Base-by-base conservation (phyloP, 768 basidiomycete genomes). In the Neoboletus subvelutipes region DNA sequence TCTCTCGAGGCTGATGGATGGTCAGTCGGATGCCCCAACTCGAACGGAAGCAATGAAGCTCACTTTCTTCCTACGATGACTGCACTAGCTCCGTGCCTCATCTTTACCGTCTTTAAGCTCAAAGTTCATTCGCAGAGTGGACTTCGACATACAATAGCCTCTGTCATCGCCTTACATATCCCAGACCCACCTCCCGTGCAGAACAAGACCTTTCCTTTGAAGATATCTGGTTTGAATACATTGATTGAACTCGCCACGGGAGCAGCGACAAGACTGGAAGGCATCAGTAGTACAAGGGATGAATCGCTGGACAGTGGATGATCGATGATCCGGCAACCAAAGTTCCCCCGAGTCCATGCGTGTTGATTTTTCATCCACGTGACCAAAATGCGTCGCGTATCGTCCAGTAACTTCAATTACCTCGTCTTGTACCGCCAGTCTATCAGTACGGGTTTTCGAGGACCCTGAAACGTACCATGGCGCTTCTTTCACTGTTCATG, bases 141-240 rank as follows among this genome's bases (percentile, higher is more conserved):
- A 36, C 34, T 12, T 48, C 20, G 41, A 73, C 85, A 48, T 71
- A 94, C 92, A 66, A 96, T 77, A 22, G 86, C 82, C 67, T 92
- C 84, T 36, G 89, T 90, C 88, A 96, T 94, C 48, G 76, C 83
- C 63, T 87, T 87, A 76, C 94, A 93, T 74, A 99, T 98, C 17
- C 95, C 96, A 56, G 91, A 91, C 2, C 90, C 90, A 17, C 93
- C 94, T 37, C 94, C 94, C 0, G 94, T 96, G 74, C 89, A 93
- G 74, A 92, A 90, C 5, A 92, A 76, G 22, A 95, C 92, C 70
- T 95, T 97, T 58, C 90, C 93, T 60, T 86, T 84, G 83, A 96
- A 96, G 31, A 98, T 79, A 61, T 90, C 87, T 2, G 75, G 67
- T 63, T 84, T 86, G 80, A 96, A 98, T 53, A 90, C 76, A 41